A percentile compares a stretch with the other conserved stretches of the same genome.
Conservation (phyloP, 805 yeast genomes). For the Huiozyma sinensis region DNA sequence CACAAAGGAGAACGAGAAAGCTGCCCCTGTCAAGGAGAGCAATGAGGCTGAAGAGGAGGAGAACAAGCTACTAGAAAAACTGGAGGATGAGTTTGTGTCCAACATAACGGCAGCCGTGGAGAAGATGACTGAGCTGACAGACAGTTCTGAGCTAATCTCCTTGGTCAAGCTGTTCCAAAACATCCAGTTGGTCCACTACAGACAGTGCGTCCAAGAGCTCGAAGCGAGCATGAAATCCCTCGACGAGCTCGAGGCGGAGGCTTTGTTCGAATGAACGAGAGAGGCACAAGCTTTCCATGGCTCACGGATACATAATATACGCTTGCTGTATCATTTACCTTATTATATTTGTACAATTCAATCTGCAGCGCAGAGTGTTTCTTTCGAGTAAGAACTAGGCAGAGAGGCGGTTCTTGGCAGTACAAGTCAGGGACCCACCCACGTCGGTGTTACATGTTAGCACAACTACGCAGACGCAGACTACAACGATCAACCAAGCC, state of each 20-base stretch:
- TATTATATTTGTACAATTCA: too few species aligned
- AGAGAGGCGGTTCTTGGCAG: too few species aligned
- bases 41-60: slow-evolving; percentile 18
- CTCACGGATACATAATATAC: too few species aligned
- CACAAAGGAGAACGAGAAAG: not conserved
- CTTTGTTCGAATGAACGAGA: too few species aligned
- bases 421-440: too few species aligned
- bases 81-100: slow-evolving; percentile 72
- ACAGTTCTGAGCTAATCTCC: slow-evolving; percentile 53
- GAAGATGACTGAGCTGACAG: slow-evolving; percentile 62
- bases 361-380: too few species aligned
- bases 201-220: slow-evolving; percentile 40
- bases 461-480: too few species aligned
- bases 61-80: slow-evolving; percentile 37
- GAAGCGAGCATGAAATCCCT: slow-evolving; percentile 37
- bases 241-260: slow-evolving; percentile 12
- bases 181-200: slow-evolving; percentile 58
- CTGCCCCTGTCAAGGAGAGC: not conserved
- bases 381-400: too few species aligned
- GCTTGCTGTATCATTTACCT: too few species aligned
- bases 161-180: slow-evolving; percentile 55
- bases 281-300: too few species aligned
- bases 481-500: too few species aligned
- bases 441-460: too few species aligned
- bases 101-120: slow-evolving; percentile 73